These are phyloP conservation scores for Cyberlindnera mycetangii DNA, from an alignment of 805 yeast genomes.

Conservation along the genomic window DNA sequence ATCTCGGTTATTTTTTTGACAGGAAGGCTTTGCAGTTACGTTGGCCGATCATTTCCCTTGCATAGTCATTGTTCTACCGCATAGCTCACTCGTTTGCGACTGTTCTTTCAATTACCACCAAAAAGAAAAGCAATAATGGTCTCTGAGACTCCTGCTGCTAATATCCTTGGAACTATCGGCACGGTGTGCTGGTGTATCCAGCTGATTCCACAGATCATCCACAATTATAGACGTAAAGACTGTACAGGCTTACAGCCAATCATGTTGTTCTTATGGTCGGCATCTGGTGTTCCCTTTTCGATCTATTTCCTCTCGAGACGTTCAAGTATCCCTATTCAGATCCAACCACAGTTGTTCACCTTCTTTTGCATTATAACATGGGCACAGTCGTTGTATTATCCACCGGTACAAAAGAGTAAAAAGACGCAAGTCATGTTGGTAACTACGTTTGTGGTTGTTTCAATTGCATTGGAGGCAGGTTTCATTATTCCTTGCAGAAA, in stretches of 20 bases:
- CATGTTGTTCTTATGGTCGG: constrained; percentile 80
- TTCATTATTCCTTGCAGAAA: constrained; percentile 69
- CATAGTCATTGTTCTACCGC: too few species aligned
- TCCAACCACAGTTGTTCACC: constrained; percentile 87
- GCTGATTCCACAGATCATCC: constrained; percentile 76
- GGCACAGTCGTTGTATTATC: constrained; percentile 67
- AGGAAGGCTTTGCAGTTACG: too few species aligned
- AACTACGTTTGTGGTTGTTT: constrained; percentile 37
- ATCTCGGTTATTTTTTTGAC: too few species aligned
- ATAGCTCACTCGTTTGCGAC: too few species aligned
- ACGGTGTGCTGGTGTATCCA: constrained; percentile 93
- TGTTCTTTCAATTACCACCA: too few species aligned
- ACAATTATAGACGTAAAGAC: constrained; percentile 70
- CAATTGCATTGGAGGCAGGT: constrained; percentile 65
- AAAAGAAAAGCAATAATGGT: too few species aligned
- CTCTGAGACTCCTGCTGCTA: constrained; percentile 45
- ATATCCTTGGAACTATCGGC: constrained; percentile 81
- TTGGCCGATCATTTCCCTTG: too few species aligned
- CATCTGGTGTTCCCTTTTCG: constrained; percentile 77
- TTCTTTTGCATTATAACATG: constrained; percentile 64
- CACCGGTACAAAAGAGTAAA: constrained; percentile 50
- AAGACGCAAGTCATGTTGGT: constrained; percentile 37
- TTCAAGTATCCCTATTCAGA: constrained; percentile 71
- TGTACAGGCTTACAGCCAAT: constrained; percentile 82
- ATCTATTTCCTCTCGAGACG: constrained; percentile 75